These are phyloP conservation scores for Tylopilus balloui DNA, from an alignment of 768 basidiomycete species.

Conservation along the genomic window DNA sequence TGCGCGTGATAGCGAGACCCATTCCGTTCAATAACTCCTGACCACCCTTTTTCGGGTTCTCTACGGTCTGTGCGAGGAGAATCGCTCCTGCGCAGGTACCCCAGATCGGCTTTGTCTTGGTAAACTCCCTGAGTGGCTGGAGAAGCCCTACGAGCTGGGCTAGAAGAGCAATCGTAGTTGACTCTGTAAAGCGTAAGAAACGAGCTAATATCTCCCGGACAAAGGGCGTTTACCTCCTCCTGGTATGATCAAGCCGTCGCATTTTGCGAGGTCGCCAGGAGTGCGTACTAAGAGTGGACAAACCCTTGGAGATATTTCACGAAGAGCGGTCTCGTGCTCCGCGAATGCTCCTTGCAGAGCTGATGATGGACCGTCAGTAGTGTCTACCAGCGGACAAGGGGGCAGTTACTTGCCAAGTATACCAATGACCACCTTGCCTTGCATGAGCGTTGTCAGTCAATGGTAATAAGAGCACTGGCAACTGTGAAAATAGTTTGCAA, in stretches of 20 bases:
- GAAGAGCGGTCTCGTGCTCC: slow-evolving; percentile 75
- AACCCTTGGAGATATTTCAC: slow-evolving; percentile 50
- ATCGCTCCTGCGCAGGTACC: slow-evolving; percentile 97
- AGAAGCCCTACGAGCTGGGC: slow-evolving; percentile 71
- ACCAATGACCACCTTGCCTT: slow-evolving; percentile 36
- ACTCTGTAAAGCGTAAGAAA: slow-evolving; percentile 48
- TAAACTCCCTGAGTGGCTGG: slow-evolving; percentile 73
- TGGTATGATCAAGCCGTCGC: slow-evolving; percentile 87
- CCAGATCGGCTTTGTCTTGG: slow-evolving; percentile 77
- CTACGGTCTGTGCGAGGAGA: slow-evolving; percentile 67
- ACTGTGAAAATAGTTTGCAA: not conserved
- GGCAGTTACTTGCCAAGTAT: slow-evolving; percentile 44
- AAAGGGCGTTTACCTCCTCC: slow-evolving; percentile 63
- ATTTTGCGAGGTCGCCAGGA: slow-evolving; percentile 64
- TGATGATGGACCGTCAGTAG: slow-evolving; percentile 26
- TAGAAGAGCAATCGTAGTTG: slow-evolving; percentile 84
- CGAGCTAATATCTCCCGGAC: not conserved
- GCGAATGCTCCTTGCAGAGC: slow-evolving; percentile 92
- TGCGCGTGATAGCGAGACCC: slow-evolving; percentile 74
- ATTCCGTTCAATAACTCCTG: slow-evolving; percentile 84
- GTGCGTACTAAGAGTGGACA: slow-evolving; percentile 62
- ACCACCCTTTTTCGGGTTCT: slow-evolving; percentile 79
- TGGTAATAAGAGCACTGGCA: not conserved
- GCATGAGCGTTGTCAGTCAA: slow-evolving; percentile 5
- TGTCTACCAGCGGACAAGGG: not conserved